Percentiles rank a stretch among this genome's conserved stretches.
phyloP scores from a whole-genome alignment of 768 basidiomycete genomes.

The Trametes sanguinea region DNA sequence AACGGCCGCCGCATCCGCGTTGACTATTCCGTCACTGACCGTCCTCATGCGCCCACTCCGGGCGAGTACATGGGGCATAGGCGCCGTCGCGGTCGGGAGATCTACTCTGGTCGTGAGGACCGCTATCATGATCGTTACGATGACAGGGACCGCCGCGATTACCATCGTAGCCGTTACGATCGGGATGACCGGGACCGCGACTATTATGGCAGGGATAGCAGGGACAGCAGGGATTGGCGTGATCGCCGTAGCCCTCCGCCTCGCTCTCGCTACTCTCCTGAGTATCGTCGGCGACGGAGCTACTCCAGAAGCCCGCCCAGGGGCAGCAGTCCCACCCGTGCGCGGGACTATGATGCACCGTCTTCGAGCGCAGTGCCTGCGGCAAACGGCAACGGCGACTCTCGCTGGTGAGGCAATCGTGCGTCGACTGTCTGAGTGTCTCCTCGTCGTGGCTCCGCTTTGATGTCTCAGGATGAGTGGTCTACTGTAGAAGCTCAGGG shows the following conservation, averaged over 20 bases:
- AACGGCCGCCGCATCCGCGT: slow-evolving; percentile 97
- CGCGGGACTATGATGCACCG: slow-evolving; percentile 49
- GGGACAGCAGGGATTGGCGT: slow-evolving; percentile 74
- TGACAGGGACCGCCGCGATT: slow-evolving; percentile 50
- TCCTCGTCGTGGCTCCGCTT: slow-evolving; percentile 29
- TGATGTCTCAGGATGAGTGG: slow-evolving; percentile 30
- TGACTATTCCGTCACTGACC: slow-evolving; percentile 92
- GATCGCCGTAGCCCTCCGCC: slow-evolving; percentile 76
- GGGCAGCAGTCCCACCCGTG: slow-evolving; percentile 56
- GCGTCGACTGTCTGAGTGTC: slow-evolving; percentile 25
- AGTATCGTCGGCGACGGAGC: slow-evolving; percentile 73
- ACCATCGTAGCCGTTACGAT: slow-evolving; percentile 46
- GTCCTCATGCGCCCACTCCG: slow-evolving; percentile 94
- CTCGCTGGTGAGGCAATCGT: slow-evolving; percentile 60
- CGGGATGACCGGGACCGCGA: slow-evolving; percentile 52
- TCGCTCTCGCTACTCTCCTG: slow-evolving; percentile 72
- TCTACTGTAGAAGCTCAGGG: slow-evolving; percentile 26
- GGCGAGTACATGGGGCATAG: slow-evolving; percentile 98
- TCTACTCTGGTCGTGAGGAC: slow-evolving; percentile 37
- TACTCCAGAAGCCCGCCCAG: slow-evolving; percentile 81
- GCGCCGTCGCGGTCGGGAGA: slow-evolving; percentile 51
- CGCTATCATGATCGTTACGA: slow-evolving; percentile 42
- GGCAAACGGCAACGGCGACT: slow-evolving; percentile 42
- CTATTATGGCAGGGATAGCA: slow-evolving; percentile 64
- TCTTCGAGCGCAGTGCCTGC: slow-evolving; percentile 33